phyloP scores from a whole-genome alignment of 2,329 filamentous ascomycete genomes.

The Aureobasidium sp. region DNA sequence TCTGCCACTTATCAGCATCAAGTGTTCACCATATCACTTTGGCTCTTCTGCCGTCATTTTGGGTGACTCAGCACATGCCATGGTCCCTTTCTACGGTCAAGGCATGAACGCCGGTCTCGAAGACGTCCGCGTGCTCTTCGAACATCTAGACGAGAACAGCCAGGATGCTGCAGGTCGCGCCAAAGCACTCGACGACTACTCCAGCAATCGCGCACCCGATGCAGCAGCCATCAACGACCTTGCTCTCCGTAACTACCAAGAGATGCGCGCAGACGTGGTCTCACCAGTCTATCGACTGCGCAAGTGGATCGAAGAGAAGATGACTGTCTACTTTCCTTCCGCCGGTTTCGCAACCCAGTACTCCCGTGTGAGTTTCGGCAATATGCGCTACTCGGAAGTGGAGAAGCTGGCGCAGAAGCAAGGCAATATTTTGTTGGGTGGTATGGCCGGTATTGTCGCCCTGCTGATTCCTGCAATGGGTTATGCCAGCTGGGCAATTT shows the following conservation, averaged over 20 bases:
- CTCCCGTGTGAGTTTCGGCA: slow-evolving; percentile 84
- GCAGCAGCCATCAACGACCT: slow-evolving; percentile 88
- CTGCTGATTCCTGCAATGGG: slow-evolving; percentile 26
- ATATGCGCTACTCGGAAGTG: slow-evolving; percentile 83
- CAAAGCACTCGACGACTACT: slow-evolving; percentile 64
- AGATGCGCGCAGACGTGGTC: slow-evolving; percentile 84
- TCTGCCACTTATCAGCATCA: slow-evolving; percentile 86
- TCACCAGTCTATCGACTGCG: slow-evolving; percentile 69
- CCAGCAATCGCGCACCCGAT: slow-evolving; percentile 64
- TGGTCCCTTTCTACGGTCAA: slow-evolving; percentile 98
- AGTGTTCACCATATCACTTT: slow-evolving; percentile 84
- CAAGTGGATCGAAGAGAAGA: slow-evolving; percentile 77
- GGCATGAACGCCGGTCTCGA: slow-evolving; percentile 97
- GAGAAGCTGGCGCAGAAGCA: slow-evolving; percentile 63
- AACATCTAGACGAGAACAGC: slow-evolving; percentile 64
- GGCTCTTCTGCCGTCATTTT: slow-evolving; percentile 70
- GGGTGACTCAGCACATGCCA: slow-evolving; percentile 92
- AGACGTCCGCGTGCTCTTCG: slow-evolving; percentile 84
- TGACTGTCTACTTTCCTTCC: slow-evolving; percentile 67
- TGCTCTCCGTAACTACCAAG: slow-evolving; percentile 81
- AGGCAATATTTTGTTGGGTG: slow-evolving; percentile 39
- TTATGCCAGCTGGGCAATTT: slow-evolving; percentile 24
- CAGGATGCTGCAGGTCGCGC: slow-evolving; percentile 32
- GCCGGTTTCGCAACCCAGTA: slow-evolving; percentile 92
- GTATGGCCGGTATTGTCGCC: slow-evolving; percentile 43